A percentile compares a stretch with the other conserved stretches of the same genome.
These are phyloP conservation scores for Psilocybe azurescens DNA, from an alignment of 768 basidiomycete species.

Conservation along the genomic window DNA sequence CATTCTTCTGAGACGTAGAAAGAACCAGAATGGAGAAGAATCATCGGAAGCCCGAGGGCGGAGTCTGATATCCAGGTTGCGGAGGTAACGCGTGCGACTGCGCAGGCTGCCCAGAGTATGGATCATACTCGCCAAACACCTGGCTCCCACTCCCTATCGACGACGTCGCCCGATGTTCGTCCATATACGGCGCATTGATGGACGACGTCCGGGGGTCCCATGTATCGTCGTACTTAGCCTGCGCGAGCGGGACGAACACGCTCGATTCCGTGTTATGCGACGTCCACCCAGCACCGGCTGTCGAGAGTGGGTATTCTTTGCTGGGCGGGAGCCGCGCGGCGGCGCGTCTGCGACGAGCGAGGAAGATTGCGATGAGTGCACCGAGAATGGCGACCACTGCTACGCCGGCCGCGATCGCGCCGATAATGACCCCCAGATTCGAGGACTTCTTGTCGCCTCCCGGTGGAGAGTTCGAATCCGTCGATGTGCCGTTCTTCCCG, in stretches of 20 bases:
- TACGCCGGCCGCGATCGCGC: constrained; percentile 52
- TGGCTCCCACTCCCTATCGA: constrained; percentile 2
- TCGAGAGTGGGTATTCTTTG: constrained; percentile 20
- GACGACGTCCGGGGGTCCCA: constrained; percentile 1
- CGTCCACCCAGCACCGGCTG: constrained; percentile 8
- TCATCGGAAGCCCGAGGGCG: not conserved
- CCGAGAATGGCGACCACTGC: constrained; percentile 56
- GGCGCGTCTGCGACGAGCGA: constrained; percentile 56
- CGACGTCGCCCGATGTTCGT: not conserved
- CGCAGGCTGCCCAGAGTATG: not conserved
- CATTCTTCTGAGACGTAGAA: not conserved
- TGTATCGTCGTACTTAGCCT: not conserved
- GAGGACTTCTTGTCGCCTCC: not conserved
- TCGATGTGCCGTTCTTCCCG: not conserved
- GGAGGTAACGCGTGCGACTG: not conserved
- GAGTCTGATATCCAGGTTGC: not conserved
- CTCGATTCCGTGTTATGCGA: constrained; percentile 57
- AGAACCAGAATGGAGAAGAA: not conserved
- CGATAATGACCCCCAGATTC: constrained; percentile 41
- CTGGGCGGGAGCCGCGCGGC: constrained; percentile 24
- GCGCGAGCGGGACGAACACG: constrained; percentile 63
- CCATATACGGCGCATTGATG: constrained; percentile 5
- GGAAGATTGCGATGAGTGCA: constrained; percentile 54
- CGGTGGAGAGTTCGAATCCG: not conserved
- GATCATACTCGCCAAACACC: constrained; percentile 4